Conservation (phyloP, 805 yeast species). For the Hanseniaspora vineae region DNA sequence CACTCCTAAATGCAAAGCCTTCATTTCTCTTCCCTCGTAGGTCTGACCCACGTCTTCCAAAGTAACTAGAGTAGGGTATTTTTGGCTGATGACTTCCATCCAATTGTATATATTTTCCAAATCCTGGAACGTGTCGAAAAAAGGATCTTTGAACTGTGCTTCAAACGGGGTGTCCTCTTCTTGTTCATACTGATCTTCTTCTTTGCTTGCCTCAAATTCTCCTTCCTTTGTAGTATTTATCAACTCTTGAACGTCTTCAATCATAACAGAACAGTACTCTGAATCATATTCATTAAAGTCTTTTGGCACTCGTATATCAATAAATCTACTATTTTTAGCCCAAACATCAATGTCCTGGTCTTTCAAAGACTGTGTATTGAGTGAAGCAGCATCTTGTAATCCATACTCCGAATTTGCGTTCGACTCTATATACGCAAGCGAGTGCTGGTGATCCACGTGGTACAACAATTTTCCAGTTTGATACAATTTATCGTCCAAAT, state of each 20-base stretch:
- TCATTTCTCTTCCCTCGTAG: conserved; percentile 57
- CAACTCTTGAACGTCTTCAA: conserved; percentile 44
- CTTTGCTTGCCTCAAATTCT: conserved; percentile 23
- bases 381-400: no score
- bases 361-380: neutral
- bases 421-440: no score
- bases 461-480: no score
- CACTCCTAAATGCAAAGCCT: conserved; percentile 41
- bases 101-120: conserved; percentile 58
- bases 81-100: conserved; percentile 46
- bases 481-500: no score
- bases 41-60: conserved; percentile 65
- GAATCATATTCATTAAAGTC: conserved; percentile 3
- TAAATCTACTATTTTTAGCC: conserved; percentile 33
- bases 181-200: conserved; percentile 3
- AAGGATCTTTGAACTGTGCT: conserved; percentile 31
- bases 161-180: conserved; percentile 3
- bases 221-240: conserved; percentile 35
- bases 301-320: conserved; percentile 31
- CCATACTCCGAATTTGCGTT: no score
- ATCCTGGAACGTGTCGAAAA: conserved; percentile 60
- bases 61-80: conserved; percentile 51
- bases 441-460: no score
- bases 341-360: conserved; percentile 27
- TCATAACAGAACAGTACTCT: conserved; percentile 28